phyloP scores from a whole-genome alignment of 768 basidiomycete species.

The Amanita inopinata region DNA sequence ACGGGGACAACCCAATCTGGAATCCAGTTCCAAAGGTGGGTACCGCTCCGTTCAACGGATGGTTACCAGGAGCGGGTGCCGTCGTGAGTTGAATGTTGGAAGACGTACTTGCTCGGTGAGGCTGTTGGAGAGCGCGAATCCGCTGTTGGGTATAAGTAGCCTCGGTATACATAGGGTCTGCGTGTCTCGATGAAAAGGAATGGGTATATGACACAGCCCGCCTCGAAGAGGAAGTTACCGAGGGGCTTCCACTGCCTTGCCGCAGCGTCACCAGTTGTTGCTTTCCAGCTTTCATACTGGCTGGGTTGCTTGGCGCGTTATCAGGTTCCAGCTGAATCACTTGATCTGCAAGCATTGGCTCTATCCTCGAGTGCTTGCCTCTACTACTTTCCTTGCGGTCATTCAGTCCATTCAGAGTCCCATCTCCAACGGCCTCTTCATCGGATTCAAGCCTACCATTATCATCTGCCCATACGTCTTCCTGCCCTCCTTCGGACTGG shows the following conservation, averaged over 20 bases:
- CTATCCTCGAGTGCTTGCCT: too few species aligned
- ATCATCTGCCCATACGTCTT: slow-evolving; percentile 38
- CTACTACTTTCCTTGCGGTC: too few species aligned
- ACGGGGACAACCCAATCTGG: slow-evolving; percentile 66
- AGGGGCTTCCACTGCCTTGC: too few species aligned
- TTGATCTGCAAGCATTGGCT: too few species aligned
- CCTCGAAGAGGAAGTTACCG: too few species aligned
- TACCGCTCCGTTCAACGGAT: not conserved
- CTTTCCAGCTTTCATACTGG: too few species aligned
- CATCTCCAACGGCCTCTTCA: too few species aligned
- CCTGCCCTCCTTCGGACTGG: slow-evolving; percentile 47
- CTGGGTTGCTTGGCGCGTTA: too few species aligned
- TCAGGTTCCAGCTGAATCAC: too few species aligned
- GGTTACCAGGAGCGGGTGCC: not conserved
- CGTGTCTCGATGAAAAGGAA: slow-evolving; percentile 4
- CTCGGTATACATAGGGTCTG: not conserved
- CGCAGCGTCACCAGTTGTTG: too few species aligned
- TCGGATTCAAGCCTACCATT: too few species aligned
- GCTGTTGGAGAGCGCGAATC: not conserved
- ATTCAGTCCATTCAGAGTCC: too few species aligned
- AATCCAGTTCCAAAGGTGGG: slow-evolving; percentile 40
- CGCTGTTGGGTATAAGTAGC: not conserved
- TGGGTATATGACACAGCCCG: slow-evolving; percentile 20
- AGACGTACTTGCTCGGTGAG: slow-evolving; percentile 2
- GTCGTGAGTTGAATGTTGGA: slow-evolving; percentile 4